Evolutionary conservation across 306 rosid species (phyloP), one percentile per base, ranked within the genome.

Genomic region (Dryas drummondii): DNA sequence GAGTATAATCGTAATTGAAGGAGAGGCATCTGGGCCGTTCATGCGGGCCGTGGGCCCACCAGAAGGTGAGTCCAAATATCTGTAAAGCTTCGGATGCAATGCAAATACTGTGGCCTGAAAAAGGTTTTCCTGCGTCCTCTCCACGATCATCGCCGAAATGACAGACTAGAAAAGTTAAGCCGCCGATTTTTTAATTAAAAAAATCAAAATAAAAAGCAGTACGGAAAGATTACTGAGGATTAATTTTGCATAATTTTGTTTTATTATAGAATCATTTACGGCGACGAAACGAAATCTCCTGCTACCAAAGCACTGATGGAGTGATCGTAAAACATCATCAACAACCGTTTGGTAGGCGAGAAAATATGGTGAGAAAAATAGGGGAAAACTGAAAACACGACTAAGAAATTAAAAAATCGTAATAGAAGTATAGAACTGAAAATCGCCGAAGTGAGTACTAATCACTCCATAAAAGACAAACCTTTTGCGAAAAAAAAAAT

Each of bases 11-110:
- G 7, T 32, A 32, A 68, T 26, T 12, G 47, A 19, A 3, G 58
- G 4, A 4, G 27, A 15, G 67, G 11, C 74, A 74, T 82, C 66
- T 0, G 65, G 66, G 59, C 82, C 74, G 82, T 68, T 51, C 17
- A 41, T 9, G 7, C 12, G 26, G 55, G 5, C 8, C 4, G 13
- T 16, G 62, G 64, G 46, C 64, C 77, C 66, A 55, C 6, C 5
- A 4, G 12, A 59, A 57, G 57, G 9, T 9, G 19, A 56, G 70
- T 5, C 46, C 78, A 72, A 72, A 68, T 56, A 64, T 6, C 37
- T 9, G 12, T 8, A 0, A 72, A 68, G 59, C n/a, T 62, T 47
- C 73, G 56, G 48, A 44, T 77, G 54, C 11, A 40, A 32, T 2
- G 15, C 6, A 15, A n/a, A 6, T 16, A 58, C 70, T 49, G 53